Evolutionary conservation across 768 basidiomycete genomes (phyloP).

Genomic region (Bullera alba): DNA sequence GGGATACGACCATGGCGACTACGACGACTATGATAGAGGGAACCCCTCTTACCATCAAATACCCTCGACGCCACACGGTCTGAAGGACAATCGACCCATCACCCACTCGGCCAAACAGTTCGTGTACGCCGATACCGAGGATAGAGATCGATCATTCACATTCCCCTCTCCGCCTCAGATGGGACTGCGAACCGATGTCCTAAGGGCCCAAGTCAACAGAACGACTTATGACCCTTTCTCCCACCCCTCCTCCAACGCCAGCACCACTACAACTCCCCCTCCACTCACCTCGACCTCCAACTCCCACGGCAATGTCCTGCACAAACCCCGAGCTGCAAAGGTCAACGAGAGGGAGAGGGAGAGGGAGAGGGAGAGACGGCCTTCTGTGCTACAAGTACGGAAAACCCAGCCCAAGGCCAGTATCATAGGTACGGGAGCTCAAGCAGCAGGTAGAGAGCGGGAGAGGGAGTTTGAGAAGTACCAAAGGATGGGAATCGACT

Average conservation of each 20-base stretch:
- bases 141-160: too few relatives aligned
- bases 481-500: constrained; percentile 5
- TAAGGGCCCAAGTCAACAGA: too few relatives aligned
- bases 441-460: not conserved
- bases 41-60: too few relatives aligned
- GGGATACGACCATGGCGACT: not conserved
- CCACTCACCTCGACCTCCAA: not conserved
- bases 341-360: not conserved
- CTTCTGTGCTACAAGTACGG: not conserved
- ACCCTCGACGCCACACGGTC: too few relatives aligned
- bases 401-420: not conserved
- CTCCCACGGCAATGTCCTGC: not conserved
- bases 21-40: not conserved
- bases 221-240: too few relatives aligned
- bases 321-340: not conserved
- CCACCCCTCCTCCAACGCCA: too few relatives aligned
- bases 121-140: too few relatives aligned
- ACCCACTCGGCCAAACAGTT: too few relatives aligned
- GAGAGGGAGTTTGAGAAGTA: not conserved
- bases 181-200: too few relatives aligned
- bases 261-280: too few relatives aligned
- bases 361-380: not conserved
- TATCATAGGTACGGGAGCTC: not conserved
- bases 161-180: too few relatives aligned
- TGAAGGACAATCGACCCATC: too few relatives aligned